Conservation (phyloP, 768 basidiomycete species). For the Lactarius akahatsu region DNA sequence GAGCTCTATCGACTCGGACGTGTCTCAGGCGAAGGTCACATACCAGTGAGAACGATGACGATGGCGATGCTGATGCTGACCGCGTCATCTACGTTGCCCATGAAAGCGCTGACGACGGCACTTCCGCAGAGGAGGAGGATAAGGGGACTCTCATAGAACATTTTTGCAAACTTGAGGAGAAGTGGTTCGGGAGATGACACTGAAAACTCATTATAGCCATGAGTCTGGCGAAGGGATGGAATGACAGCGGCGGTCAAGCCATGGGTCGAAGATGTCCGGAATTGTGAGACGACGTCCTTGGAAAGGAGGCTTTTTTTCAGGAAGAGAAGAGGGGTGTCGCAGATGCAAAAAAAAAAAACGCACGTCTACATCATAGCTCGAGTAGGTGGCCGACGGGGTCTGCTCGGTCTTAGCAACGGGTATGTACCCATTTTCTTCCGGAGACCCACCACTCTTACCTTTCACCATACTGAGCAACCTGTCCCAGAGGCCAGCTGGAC, state of each 20-base stretch:
- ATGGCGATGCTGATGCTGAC: slow-evolving; percentile 91
- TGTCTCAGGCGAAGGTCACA: slow-evolving; percentile 29
- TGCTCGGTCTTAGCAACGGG: slow-evolving; percentile 28
- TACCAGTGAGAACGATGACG: slow-evolving; percentile 89
- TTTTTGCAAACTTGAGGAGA: slow-evolving; percentile 87
- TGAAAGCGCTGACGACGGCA: slow-evolving; percentile 81
- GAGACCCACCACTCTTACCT: slow-evolving; percentile 38
- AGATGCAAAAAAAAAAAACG: slow-evolving; percentile 12
- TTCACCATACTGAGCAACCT: slow-evolving; percentile 39
- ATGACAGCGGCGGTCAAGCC: slow-evolving; percentile 69
- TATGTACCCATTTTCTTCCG: slow-evolving; percentile 43
- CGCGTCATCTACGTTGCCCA: slow-evolving; percentile 97
- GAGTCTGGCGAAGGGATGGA: slow-evolving; percentile 56
- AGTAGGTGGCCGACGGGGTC: slow-evolving; percentile 22
- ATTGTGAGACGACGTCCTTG: slow-evolving; percentile 74
- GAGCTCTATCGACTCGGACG: neutral
- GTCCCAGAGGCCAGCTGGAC: slow-evolving; percentile 47
- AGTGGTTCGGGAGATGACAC: slow-evolving; percentile 79
- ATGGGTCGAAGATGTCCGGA: slow-evolving; percentile 57
- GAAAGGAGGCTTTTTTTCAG: slow-evolving; percentile 4
- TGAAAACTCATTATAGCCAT: slow-evolving; percentile 95
- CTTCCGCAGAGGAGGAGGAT: slow-evolving; percentile 90
- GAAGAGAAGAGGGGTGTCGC: no score
- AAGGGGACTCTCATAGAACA: slow-evolving; percentile 92
- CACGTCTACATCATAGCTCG: slow-evolving; percentile 11